These are phyloP conservation scores for Agaricus sinodeliciosus DNA, from an alignment of 768 basidiomycete genomes.

Conservation along the genomic window DNA sequence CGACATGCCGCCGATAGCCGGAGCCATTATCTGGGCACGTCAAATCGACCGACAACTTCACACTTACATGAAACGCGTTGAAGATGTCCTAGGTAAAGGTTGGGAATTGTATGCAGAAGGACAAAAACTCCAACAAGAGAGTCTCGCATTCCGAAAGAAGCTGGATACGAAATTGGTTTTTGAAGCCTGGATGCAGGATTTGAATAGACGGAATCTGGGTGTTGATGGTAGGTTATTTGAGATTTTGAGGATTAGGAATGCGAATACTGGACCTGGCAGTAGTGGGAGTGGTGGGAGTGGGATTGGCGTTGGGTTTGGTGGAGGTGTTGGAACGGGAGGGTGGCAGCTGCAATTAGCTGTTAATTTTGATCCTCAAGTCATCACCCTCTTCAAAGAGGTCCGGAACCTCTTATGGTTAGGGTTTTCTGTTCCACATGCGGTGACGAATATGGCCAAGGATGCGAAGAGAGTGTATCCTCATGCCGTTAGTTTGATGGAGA, in stretches of 20 bases:
- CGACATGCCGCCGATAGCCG: slow-evolving; percentile 95
- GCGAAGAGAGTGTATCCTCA: slow-evolving; percentile 98
- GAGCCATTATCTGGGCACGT: slow-evolving; percentile 98
- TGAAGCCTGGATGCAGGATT: slow-evolving; percentile 95
- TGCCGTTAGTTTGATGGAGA: slow-evolving; percentile 98
- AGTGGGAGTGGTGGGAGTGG: slow-evolving; percentile 12
- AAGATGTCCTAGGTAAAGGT: slow-evolving; percentile 95
- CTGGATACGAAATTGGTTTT: slow-evolving; percentile 91
- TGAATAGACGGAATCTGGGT: slow-evolving; percentile 87
- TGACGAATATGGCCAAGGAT: slow-evolving; percentile 96
- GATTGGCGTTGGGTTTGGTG: no score
- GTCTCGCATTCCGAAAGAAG: slow-evolving; percentile 88
- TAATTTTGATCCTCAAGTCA: slow-evolving; percentile 98
- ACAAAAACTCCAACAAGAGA: slow-evolving; percentile 92
- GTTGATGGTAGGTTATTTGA: slow-evolving; percentile 91
- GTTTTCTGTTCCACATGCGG: slow-evolving; percentile 92
- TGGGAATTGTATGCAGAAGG: slow-evolving; percentile 99
- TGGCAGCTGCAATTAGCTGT: slow-evolving; percentile 84
- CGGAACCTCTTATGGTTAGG: slow-evolving; percentile 93
- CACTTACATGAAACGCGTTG: slow-evolving; percentile 98
- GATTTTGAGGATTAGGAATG: slow-evolving; percentile 53
- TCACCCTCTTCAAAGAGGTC: slow-evolving; percentile 98
- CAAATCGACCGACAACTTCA: slow-evolving; percentile 96
- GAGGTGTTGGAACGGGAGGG: slow-evolving; percentile 17
- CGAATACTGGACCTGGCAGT: slow-evolving; percentile 43